A percentile compares a stretch with the other conserved stretches of the same genome.
These are phyloP conservation scores for Melaleuca quinquenervia DNA, from an alignment of 345 rosid genomes.

Conservation along the genomic window DNA sequence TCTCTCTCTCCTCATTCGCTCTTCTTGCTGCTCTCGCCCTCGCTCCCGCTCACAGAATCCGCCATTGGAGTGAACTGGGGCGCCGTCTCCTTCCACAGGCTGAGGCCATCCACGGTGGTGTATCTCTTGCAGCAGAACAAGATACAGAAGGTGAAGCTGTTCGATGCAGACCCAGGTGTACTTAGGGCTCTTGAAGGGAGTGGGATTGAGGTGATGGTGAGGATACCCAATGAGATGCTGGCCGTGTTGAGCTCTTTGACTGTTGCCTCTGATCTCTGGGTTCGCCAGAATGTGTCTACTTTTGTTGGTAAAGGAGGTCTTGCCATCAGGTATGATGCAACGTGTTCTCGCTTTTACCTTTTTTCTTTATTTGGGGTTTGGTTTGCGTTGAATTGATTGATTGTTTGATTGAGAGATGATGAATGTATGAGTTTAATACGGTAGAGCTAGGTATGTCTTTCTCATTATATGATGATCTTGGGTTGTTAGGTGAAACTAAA, in stretches of 20 bases:
- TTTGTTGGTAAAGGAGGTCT: conserved; percentile 68
- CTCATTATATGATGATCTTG: background rate
- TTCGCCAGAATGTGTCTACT: conserved; percentile 68
- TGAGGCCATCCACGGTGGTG: conserved; percentile 83
- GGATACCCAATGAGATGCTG: conserved; percentile 80
- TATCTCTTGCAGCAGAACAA: conserved; percentile 75
- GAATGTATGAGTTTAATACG: background rate
- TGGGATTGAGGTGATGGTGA: conserved; percentile 88
- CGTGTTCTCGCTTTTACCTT: background rate
- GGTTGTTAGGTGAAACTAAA: background rate
- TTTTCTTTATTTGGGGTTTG: background rate
- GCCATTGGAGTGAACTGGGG: conserved; percentile 98
- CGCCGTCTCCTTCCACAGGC: conserved; percentile 49
- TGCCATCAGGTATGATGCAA: conserved; percentile 50
- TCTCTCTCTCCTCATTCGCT: no score
- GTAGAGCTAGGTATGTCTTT: background rate
- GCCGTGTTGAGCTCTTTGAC: conserved; percentile 36
- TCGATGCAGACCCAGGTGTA: conserved; percentile 64
- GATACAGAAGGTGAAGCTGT: conserved; percentile 73
- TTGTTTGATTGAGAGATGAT: background rate
- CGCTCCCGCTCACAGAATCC: conserved; percentile 28
- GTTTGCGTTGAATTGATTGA: background rate
- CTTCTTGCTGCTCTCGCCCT: conserved; percentile 5
- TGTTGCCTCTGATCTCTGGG: conserved; percentile 62
- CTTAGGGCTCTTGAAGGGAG: conserved; percentile 51